These are phyloP conservation scores for Melanopsichium pennsylvanicum DNA, from an alignment of 1,284 basidiomycete genomes.

Conservation along the genomic window DNA sequence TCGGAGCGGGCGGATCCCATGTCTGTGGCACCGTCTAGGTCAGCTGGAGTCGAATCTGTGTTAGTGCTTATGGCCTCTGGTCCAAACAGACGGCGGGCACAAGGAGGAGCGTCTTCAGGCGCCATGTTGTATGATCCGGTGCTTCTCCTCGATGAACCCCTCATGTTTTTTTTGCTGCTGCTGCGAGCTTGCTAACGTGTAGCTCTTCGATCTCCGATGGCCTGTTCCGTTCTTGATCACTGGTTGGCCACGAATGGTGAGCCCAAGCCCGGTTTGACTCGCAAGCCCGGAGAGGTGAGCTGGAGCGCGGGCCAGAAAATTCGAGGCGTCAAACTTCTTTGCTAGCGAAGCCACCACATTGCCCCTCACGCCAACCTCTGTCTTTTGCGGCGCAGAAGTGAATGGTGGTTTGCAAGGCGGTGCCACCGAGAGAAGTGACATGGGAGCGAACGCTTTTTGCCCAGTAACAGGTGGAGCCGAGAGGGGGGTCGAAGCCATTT, in stretches of 20 bases:
- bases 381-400: too few species aligned
- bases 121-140: constrained; percentile 10
- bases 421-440: not conserved
- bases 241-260: constrained; percentile 14
- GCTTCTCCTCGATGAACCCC: too few species aligned
- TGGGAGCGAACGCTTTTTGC: constrained; percentile 4
- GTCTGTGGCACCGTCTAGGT: constrained; percentile 12
- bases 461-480: constrained; percentile 5
- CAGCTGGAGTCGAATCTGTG: not conserved
- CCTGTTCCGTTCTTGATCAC: constrained; percentile 8
- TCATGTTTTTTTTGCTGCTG: too few species aligned
- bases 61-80: not conserved
- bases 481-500: constrained; percentile 14
- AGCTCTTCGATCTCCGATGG: constrained; percentile 38
- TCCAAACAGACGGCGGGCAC: constrained; percentile 26
- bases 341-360: constrained; percentile 39
- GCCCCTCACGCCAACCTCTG: constrained; percentile 1
- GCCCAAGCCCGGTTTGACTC: constrained; percentile 5
- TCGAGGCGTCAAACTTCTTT: constrained; percentile 33
- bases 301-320: constrained; percentile 25
- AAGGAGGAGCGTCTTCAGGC: constrained; percentile 9
- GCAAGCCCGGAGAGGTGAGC: constrained; percentile 15
- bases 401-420: too few species aligned
- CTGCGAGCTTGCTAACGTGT: constrained; percentile 9
- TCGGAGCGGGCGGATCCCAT: constrained; percentile 23